Evolutionary conservation across 2,329 filamentous ascomycete genomes (phyloP).

Genomic region (Thyridium curvatum): DNA sequence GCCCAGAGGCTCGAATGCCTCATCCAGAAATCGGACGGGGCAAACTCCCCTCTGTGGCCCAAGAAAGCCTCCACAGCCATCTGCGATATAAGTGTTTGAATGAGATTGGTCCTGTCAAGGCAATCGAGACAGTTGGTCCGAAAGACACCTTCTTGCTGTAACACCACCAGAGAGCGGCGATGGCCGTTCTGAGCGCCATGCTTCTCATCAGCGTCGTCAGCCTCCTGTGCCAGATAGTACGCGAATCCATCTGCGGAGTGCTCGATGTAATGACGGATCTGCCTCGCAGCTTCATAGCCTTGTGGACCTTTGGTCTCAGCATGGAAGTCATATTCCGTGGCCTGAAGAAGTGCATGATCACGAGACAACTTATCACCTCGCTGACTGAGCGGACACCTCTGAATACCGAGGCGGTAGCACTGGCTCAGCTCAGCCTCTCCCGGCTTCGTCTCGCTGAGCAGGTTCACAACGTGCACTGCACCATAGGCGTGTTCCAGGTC

Average conservation of each 20-base stretch:
- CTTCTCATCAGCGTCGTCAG: conserved; percentile 44
- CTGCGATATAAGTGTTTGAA: conserved; percentile 91
- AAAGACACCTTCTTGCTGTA: conserved; percentile 94
- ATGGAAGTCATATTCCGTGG: conserved; percentile 94
- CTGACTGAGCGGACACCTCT: conserved; percentile 64
- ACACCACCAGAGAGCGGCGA: conserved; percentile 55
- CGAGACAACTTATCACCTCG: conserved; percentile 46
- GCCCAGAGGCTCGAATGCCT: conserved; percentile 92
- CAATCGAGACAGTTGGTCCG: conserved; percentile 95
- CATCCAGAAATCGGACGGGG: conserved; percentile 80
- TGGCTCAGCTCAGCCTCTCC: conserved; percentile 79
- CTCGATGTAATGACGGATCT: conserved; percentile 74
- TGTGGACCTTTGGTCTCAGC: conserved; percentile 81
- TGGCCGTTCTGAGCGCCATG: conserved; percentile 19
- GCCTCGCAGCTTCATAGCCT: conserved; percentile 85
- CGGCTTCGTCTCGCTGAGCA: conserved; percentile 84
- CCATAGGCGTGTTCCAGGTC: conserved; percentile 83
- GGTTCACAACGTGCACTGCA: conserved; percentile 84
- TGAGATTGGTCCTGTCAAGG: conserved; percentile 88
- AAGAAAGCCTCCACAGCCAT: conserved; percentile 88
- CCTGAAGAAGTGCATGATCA: conserved; percentile 69
- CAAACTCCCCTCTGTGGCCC: conserved; percentile 60
- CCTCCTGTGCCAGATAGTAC: conserved; percentile 80
- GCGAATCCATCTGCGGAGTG: conserved; percentile 79
- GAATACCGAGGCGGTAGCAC: conserved; percentile 73